phyloP scores from a whole-genome alignment of 441 rosid species.

The Bruguiera hainesii region DNA sequence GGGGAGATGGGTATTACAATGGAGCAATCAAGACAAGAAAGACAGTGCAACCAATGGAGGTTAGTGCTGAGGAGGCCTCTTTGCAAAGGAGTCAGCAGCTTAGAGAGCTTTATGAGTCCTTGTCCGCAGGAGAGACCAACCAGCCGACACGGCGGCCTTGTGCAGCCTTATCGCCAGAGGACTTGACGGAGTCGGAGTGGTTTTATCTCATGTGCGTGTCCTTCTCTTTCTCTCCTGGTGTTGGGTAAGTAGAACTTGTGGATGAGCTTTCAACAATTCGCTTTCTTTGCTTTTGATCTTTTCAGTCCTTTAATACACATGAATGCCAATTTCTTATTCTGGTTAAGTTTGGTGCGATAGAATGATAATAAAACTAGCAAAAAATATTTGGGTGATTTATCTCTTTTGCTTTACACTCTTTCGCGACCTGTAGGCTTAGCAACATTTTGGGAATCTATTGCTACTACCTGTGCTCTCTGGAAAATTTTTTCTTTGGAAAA shows the following conservation, averaged over 20 bases:
- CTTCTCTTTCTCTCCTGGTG: constrained; percentile 73
- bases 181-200: constrained; percentile 97
- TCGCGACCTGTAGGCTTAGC: constrained; percentile 25
- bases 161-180: constrained; percentile 91
- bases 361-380: constrained; percentile 24
- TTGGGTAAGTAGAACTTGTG: constrained; percentile 49
- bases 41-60: constrained; percentile 92
- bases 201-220: constrained; percentile 96
- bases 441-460: not conserved
- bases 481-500: not conserved
- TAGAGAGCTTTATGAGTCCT: constrained; percentile 79
- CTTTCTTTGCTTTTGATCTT: constrained; percentile 5
- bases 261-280: not conserved
- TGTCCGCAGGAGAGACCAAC: constrained; percentile 69
- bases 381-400: constrained; percentile 21
- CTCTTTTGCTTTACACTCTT: constrained; percentile 22
- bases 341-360: constrained; percentile 19
- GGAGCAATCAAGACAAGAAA: constrained; percentile 96
- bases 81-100: constrained; percentile 92
- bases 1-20: constrained; percentile 95
- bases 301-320: constrained; percentile 17
- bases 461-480: not conserved
- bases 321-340: constrained; percentile 18
- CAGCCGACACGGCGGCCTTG: constrained; percentile 65
- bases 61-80: constrained; percentile 80